A percentile compares a stretch with the other conserved stretches of the same genome.
Conservation (phyloP, 2,329 filamentous ascomycete genomes). For the Westerdykella ornata region DNA sequence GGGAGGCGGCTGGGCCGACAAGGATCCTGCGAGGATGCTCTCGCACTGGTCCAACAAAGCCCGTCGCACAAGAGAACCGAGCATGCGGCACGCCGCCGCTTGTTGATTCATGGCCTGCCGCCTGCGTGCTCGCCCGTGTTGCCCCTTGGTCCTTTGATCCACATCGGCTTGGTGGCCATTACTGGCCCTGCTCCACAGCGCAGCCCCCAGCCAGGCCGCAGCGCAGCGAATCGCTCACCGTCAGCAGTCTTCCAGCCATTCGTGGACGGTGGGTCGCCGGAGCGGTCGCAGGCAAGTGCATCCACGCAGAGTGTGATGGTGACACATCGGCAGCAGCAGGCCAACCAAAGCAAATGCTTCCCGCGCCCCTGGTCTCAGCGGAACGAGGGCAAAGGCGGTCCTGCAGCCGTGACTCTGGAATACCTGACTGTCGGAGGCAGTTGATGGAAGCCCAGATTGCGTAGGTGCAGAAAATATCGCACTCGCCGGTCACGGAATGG, state of each 20-base stretch:
- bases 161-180: neutral
- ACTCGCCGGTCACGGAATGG: no score
- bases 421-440: no score
- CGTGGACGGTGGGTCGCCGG: constrained; percentile 4
- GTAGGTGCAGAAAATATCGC: no score
- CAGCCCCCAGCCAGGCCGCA: neutral
- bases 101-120: constrained; percentile 11
- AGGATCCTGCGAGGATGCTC: neutral
- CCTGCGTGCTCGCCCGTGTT: no score
- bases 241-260: neutral
- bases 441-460: no score
- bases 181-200: neutral
- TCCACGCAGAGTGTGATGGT: neutral
- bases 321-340: neutral
- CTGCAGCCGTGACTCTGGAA: no score
- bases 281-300: constrained; percentile 11
- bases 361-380: neutral
- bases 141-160: no score
- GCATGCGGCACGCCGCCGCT: constrained; percentile 1
- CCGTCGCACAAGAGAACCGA: neutral
- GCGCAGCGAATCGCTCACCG: constrained; percentile 1
- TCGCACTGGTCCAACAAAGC: constrained; percentile 2
- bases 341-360: neutral
- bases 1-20: constrained; percentile 1
- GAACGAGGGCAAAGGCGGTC: no score